Conservation (phyloP, 1,284 basidiomycete genomes). For the Omphalotus olearius region DNA sequence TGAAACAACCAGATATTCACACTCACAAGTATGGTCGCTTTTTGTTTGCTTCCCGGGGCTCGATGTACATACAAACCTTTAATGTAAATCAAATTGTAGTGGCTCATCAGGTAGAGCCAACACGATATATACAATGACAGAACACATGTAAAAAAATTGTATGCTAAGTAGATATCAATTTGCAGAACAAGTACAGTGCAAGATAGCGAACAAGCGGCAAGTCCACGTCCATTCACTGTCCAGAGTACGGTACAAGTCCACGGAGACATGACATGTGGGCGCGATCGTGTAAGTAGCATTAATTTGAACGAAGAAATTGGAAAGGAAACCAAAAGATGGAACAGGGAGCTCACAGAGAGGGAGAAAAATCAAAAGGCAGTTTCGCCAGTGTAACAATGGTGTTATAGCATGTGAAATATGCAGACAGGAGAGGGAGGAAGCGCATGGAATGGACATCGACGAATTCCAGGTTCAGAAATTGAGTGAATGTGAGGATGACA, state of each 20-base stretch:
- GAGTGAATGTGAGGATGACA: neutral
- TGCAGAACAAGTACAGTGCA: slow-evolving; percentile 14
- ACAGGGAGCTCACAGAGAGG: neutral
- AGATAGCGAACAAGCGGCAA: slow-evolving; percentile 45
- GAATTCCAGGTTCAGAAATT: neutral
- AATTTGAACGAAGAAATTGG: slow-evolving; percentile 19
- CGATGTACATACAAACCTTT: no score
- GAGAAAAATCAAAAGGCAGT: neutral
- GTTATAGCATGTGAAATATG: no score
- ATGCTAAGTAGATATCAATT: slow-evolving; percentile 9
- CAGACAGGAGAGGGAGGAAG: no score
- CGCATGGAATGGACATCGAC: no score
- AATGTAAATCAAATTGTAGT: neutral
- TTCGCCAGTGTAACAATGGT: no score
- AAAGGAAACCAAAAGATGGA: slow-evolving; percentile 15
- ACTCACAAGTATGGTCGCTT: no score
- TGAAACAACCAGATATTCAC: no score
- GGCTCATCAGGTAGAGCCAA: neutral
- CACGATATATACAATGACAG: neutral
- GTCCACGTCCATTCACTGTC: slow-evolving; percentile 68
- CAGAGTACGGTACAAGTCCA: slow-evolving; percentile 39
- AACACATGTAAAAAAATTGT: slow-evolving; percentile 6
- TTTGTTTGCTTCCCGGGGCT: no score
- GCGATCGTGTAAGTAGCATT: slow-evolving; percentile 17
- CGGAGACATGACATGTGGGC: slow-evolving; percentile 19